phyloP scores from a whole-genome alignment of 345 rosid genomes.

The Gossypium thurberi region DNA sequence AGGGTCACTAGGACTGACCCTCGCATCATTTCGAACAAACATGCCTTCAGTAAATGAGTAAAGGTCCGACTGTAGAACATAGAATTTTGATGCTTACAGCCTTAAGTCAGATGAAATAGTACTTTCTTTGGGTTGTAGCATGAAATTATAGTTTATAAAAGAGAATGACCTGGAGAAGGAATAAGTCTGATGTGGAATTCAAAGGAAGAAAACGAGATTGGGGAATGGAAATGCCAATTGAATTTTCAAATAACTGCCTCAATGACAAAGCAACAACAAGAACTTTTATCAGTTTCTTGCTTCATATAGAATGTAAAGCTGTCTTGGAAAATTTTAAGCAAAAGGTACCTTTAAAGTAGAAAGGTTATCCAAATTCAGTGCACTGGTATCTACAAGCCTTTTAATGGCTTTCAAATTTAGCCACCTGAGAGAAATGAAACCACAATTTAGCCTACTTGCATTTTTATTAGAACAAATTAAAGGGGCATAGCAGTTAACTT shows the following conservation, averaged over 20 bases:
- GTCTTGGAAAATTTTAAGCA: neutral
- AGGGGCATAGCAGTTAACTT: conserved; percentile 23
- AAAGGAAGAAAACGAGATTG: conserved; percentile 37
- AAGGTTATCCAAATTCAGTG: conserved; percentile 23
- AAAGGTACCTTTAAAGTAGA: conserved; percentile 27
- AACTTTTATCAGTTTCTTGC: neutral
- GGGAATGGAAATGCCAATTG: conserved; percentile 39
- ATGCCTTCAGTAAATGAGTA: conserved; percentile 32
- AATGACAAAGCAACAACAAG: conserved; percentile 12
- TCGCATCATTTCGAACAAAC: conserved; percentile 30
- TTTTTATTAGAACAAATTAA: neutral
- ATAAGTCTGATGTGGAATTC: conserved; percentile 47
- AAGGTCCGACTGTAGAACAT: conserved; percentile 52
- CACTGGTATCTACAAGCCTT: conserved; percentile 41
- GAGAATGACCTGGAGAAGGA: conserved; percentile 44
- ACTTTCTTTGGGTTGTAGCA: conserved; percentile 5
- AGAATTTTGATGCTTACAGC: conserved; percentile 1
- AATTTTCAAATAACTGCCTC: conserved; percentile 38
- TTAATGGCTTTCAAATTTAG: conserved; percentile 39
- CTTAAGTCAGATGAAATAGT: neutral
- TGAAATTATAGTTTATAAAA: neutral
- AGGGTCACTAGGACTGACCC: conserved; percentile 40
- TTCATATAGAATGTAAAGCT: neutral
- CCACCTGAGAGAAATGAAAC: conserved; percentile 39
- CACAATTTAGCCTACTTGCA: conserved; percentile 7